These are phyloP conservation scores for Blastocystis sp. DNA, from an alignment of 352 stramenopile genomes.

Conservation along the genomic window DNA sequence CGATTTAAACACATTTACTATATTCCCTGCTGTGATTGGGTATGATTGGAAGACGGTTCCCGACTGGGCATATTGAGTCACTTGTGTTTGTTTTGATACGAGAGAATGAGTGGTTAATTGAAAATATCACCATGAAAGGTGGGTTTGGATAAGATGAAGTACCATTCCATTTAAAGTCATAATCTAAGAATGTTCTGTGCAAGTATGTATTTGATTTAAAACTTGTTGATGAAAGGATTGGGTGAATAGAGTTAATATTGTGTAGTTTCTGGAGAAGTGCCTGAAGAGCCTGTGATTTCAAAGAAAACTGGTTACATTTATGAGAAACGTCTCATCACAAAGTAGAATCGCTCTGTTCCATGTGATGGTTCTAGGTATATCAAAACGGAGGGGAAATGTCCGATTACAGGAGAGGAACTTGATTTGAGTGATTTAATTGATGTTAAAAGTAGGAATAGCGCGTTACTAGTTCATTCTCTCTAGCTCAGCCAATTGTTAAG, in stretches of 20 bases:
- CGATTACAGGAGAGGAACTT: constrained; percentile 76
- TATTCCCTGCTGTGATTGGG: constrained; percentile 55
- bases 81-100: not conserved
- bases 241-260: not conserved
- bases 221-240: not conserved
- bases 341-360: constrained; percentile 74
- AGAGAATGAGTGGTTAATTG: not conserved
- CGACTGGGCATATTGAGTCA: not conserved
- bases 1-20: constrained; percentile 49
- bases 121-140: too few species aligned
- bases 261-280: constrained; percentile 78
- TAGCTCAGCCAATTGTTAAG: constrained; percentile 64
- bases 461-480: not conserved
- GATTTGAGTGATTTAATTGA: constrained; percentile 76
- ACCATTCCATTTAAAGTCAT: too few species aligned
- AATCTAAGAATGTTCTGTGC: constrained; percentile 46
- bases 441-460: constrained; percentile 71
- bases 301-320: constrained; percentile 82
- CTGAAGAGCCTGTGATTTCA: constrained; percentile 79
- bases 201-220: not conserved
- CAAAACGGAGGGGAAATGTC: constrained; percentile 72
- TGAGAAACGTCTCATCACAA: constrained; percentile 80
- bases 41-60: constrained; percentile 45
- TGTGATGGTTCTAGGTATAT: constrained; percentile 67
- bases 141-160: too few species aligned